Base-by-base conservation (phyloP, 179 eudicot species). In the Patellifolia procumbens region DNA sequence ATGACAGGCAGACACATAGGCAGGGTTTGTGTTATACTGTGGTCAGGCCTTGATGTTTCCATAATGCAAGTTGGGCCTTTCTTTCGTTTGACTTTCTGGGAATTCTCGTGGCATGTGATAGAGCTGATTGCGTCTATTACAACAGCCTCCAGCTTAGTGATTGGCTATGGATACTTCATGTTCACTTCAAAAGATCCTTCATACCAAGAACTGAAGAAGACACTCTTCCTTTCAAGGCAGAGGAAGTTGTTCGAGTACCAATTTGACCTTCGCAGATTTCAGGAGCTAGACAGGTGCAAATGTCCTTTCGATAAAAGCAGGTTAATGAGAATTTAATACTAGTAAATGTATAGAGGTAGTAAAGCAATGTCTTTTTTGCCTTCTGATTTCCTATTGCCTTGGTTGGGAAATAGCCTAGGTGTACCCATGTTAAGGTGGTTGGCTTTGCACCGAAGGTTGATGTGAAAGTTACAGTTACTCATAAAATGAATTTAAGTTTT, bases 101-200 rank as follows among this genome's bases (percentile, higher is more conserved):
- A 92, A 73, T 90, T 89, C 83, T 94, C 98, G 2, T 94, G 98
- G 98, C 97, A 94, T 78, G 91, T 94, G 22, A 94, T 91, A 97
- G 98, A 94, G 86, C 98, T 97, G 3, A 85, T 94, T 28, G 92
- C 97, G 3, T 90, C 90, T 77, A 92, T 94, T 82, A 70, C 90
- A 24, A 89, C 98, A 4, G 67, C 97, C 35, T 28, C 94, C 0
- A 94, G 97, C 48, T 68, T 92, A 71, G 87, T 90, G 65, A 79
- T 90, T 31, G 89, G 98, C 70, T 92, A 94, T 78, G 88, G 89
- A 37, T 94, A 90, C 85, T 94, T 94, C 78, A 70, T 94, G 74
- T 68, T 90, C 70, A 94, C 98, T 52, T 89, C 98, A 11, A 89
- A 87, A 77, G 98, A 92, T 74, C 97, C 96, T 1, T 80, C 88